A percentile compares a stretch with the other conserved stretches of the same genome.
phyloP scores from a whole-genome alignment of 148 eudicot genomes.

The Persicaria tinctoria region DNA sequence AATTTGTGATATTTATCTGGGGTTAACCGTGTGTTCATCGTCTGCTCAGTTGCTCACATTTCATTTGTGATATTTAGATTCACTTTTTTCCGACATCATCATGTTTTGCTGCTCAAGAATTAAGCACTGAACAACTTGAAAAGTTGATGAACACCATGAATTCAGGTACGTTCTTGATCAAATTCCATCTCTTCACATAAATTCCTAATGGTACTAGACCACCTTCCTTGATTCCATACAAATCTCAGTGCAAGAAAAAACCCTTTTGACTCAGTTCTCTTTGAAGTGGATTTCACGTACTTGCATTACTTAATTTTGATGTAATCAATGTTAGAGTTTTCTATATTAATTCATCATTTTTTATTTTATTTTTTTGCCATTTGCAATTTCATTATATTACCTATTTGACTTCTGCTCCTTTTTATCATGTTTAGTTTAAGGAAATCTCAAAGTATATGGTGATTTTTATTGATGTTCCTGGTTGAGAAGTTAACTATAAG shows the following conservation, averaged over 20 bases:
- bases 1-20: too few relatives aligned
- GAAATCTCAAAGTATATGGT: neutral
- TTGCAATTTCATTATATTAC: neutral
- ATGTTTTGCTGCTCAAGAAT: slow-evolving; percentile 47
- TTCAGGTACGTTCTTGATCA: slow-evolving; percentile 23
- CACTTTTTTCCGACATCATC: slow-evolving; percentile 31
- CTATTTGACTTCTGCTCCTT: neutral
- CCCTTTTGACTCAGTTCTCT: neutral
- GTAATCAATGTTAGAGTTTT: neutral
- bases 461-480: too few relatives aligned
- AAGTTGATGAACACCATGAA: slow-evolving; percentile 26
- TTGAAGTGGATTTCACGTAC: neutral
- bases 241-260: neutral
- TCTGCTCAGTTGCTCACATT: neutral
- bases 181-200: neutral
- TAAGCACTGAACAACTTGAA: slow-evolving; percentile 37
- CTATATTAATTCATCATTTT: too few relatives aligned
- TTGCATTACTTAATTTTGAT: neutral
- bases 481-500: too few relatives aligned
- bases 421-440: neutral
- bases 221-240: neutral
- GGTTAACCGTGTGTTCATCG: too few relatives aligned
- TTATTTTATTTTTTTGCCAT: neutral
- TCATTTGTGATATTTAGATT: neutral
- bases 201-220: neutral